Evolutionary conservation across 805 yeast species (phyloP).

Genomic region (Candida rishiriensis): DNA sequence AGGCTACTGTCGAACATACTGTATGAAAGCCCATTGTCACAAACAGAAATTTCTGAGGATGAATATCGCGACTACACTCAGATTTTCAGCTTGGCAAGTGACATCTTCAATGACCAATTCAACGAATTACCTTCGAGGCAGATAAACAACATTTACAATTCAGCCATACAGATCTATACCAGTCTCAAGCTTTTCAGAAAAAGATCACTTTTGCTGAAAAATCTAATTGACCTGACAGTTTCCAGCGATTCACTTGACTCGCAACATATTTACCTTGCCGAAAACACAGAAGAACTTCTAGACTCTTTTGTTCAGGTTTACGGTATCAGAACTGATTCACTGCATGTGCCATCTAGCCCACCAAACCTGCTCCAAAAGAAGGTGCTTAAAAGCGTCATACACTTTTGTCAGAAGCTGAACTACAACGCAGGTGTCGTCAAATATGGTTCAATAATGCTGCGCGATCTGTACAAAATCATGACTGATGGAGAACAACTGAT

Average conservation of each 20-base stretch:
- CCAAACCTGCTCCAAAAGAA: slow-evolving; percentile 33
- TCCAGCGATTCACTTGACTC: slow-evolving; percentile 7
- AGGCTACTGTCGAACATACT: slow-evolving; percentile 42
- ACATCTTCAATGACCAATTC: slow-evolving; percentile 41
- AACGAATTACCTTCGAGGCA: slow-evolving; percentile 42
- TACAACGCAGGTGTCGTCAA: slow-evolving; percentile 41
- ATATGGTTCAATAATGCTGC: slow-evolving; percentile 50
- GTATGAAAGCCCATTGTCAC: slow-evolving; percentile 27
- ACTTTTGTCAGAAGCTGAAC: slow-evolving; percentile 47
- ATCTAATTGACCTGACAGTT: slow-evolving; percentile 48
- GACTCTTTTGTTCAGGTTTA: slow-evolving; percentile 48
- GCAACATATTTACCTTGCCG: slow-evolving; percentile 6
- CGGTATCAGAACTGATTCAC: slow-evolving; percentile 34
- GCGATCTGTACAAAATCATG: slow-evolving; percentile 51
- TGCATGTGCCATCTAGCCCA: neutral
- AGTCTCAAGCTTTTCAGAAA: slow-evolving; percentile 62
- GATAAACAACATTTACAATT: slow-evolving; percentile 60
- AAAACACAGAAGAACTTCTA: slow-evolving; percentile 27
- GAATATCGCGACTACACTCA: slow-evolving; percentile 29
- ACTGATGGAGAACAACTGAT: slow-evolving; percentile 53
- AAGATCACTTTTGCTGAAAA: slow-evolving; percentile 61
- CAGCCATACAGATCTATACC: slow-evolving; percentile 61
- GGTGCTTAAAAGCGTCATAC: slow-evolving; percentile 39
- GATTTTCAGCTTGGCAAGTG: slow-evolving; percentile 46
- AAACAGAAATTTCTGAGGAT: neutral